phyloP scores from a whole-genome alignment of 805 yeast species.

The Zygosaccharomyces rouxii region DNA sequence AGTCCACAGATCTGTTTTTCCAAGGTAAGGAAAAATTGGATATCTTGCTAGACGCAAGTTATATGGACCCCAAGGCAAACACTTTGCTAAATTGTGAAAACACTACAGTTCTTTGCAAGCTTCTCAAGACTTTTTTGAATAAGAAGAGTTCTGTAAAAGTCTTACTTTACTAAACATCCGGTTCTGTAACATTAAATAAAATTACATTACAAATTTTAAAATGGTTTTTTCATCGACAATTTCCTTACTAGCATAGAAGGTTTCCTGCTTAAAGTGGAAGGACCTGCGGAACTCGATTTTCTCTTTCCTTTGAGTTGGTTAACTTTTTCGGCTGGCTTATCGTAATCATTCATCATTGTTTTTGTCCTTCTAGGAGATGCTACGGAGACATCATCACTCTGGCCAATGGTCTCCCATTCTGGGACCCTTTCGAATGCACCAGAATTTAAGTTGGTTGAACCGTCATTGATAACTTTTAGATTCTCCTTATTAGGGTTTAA shows the following conservation, averaged over 20 bases:
- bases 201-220: slow-evolving; percentile 7
- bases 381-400: slow-evolving; percentile 3
- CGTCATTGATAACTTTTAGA: slow-evolving; percentile 17
- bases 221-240: slow-evolving; percentile 31
- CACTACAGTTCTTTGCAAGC: slow-evolving; percentile 23
- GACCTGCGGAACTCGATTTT: slow-evolving; percentile 29
- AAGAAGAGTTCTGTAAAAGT: slow-evolving; percentile 36
- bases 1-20: slow-evolving; percentile 25
- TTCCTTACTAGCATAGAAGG: slow-evolving; percentile 37
- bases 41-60: slow-evolving; percentile 34
- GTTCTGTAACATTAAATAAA: slow-evolving; percentile 3
- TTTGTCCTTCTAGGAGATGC: slow-evolving; percentile 3
- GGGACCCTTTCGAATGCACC: slow-evolving; percentile 17
- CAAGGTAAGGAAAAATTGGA: slow-evolving; percentile 36
- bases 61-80: slow-evolving; percentile 31
- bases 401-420: slow-evolving; percentile 8
- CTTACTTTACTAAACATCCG: slow-evolving; percentile 23
- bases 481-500: slow-evolving; percentile 29
- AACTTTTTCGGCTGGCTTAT: slow-evolving; percentile 38
- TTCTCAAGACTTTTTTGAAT: slow-evolving; percentile 25
- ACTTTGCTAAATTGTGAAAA: slow-evolving; percentile 30
- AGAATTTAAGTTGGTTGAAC: slow-evolving; percentile 13
- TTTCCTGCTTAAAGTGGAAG: slow-evolving; percentile 33
- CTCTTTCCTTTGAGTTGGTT: slow-evolving; percentile 35
- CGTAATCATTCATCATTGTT: slow-evolving; percentile 37